A percentile compares a stretch with the other conserved stretches of the same genome.
phyloP scores from a whole-genome alignment of 139 green algal species.

The Tetraselmis striata region DNA sequence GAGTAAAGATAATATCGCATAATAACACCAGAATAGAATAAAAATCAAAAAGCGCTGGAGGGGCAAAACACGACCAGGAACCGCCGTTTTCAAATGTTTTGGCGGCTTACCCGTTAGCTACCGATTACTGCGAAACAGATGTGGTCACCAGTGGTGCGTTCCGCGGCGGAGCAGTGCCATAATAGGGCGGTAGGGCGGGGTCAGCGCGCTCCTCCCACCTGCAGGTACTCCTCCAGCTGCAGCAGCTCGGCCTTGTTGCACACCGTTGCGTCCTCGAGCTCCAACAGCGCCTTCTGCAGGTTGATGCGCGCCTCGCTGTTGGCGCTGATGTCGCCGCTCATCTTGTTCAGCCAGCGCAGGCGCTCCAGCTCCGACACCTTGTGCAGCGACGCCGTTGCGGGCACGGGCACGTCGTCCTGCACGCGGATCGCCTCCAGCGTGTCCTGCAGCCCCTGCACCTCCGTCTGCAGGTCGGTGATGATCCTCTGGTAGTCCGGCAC shows the following conservation, averaged over 20 bases:
- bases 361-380: slow-evolving; percentile 1
- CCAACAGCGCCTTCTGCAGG: slow-evolving; percentile 5
- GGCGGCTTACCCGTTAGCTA: too few species aligned
- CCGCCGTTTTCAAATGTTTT: too few species aligned
- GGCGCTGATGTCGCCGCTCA: slow-evolving; percentile 1
- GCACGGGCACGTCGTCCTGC: neutral
- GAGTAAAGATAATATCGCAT: too few species aligned
- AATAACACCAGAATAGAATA: too few species aligned
- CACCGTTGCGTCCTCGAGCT: neutral
- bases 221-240: neutral
- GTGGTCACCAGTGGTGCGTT: too few species aligned
- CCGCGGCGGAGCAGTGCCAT: too few species aligned
- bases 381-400: neutral
- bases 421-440: slow-evolving; percentile 6
- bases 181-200: too few species aligned
- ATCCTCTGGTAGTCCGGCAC: slow-evolving; percentile 74
- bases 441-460: slow-evolving; percentile 34
- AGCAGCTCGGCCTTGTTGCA: neutral
- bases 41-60: too few species aligned
- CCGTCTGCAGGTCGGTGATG: slow-evolving; percentile 57
- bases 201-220: too few species aligned
- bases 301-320: slow-evolving; percentile 5
- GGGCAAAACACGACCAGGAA: too few species aligned
- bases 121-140: too few species aligned
- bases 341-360: slow-evolving; percentile 14